Base-by-base conservation (phyloP, 257 asterid genomes). In the Salvia hispanica region DNA sequence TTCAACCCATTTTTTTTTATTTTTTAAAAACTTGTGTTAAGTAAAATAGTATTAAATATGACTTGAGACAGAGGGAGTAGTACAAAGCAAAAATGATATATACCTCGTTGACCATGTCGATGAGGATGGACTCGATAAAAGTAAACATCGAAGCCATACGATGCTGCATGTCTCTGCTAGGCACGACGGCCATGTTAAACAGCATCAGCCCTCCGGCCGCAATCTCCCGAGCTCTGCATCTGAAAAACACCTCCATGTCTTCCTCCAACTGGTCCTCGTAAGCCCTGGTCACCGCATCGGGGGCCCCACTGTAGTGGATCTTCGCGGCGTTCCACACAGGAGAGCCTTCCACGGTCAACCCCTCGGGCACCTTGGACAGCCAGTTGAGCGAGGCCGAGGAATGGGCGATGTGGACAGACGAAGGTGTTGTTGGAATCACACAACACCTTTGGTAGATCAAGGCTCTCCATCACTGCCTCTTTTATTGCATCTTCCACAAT, bases 81-180 rank as follows among this genome's bases (percentile, higher is more conserved):
- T n/a, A n/a, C n/a, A n/a, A n/a, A n/a, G n/a, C n/a, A n/a, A n/a
- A n/a, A n/a, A n/a, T n/a, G n/a, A n/a, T n/a, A n/a, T n/a, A 53
- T 2, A 53, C 61, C 63, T 57, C 63, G 7, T 57, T 57, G 21
- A 57, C 63, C 63, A 57, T 57, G 28, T 34, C 63, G 13, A n/a
- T n/a, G 63, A 57, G 28, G 12, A 57, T 36, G 28, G 63, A 57
- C 7, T 57, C 63, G 6, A 33, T 1, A 13, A 57, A 33, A 57
- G 45, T 3, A 7, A 0, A 0, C 5, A 2, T 2, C 1, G 3
- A 1, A 2, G 10, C 21, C 0, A 0, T 2, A 0, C 6, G 2
- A 57, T 13, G 7, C 0, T 13, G 12, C 6, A 34, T 21, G 0
- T 7, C 44, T n/a, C 28, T 9, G 2, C 3, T 25, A 12, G 45